Evolutionary conservation across 345 rosid genomes (phyloP).

Genomic region (Rhizophora mangle): DNA sequence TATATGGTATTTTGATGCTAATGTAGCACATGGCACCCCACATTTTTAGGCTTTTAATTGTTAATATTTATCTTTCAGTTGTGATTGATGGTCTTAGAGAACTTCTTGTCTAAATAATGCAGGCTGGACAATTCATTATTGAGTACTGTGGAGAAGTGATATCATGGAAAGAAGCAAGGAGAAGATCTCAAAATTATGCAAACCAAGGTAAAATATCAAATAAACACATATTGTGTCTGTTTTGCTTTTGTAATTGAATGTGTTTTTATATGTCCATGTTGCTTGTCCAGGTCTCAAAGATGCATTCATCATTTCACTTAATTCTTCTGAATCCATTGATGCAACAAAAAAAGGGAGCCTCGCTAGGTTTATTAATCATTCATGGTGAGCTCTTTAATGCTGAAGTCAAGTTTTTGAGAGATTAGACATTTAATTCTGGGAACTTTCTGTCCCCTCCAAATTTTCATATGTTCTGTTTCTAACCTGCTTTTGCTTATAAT

Average conservation of each 20-base stretch:
- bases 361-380: conserved; percentile 95
- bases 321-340: conserved; percentile 78
- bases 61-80: background rate
- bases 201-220: conserved; percentile 45
- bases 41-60: background rate
- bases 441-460: background rate
- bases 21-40: background rate
- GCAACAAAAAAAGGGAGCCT: conserved; percentile 92
- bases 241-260: background rate
- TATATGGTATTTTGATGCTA: background rate
- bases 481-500: conserved; percentile 11
- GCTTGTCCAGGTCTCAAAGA: conserved; percentile 70
- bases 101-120: conserved; percentile 19
- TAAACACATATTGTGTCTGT: conserved; percentile 1
- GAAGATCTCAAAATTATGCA: conserved; percentile 79
- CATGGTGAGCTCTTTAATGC: conserved; percentile 62
- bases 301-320: conserved; percentile 88
- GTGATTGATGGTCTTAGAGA: background rate
- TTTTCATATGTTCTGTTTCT: conserved; percentile 13
- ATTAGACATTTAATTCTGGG: background rate
- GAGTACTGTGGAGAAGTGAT: conserved; percentile 99
- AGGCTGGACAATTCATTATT: conserved; percentile 84
- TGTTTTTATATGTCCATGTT: conserved; percentile 8
- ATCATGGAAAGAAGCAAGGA: conserved; percentile 88
- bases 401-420: background rate